Evolutionary conservation across 1,284 basidiomycete genomes (phyloP).

Genomic region (Heterobasidion occidentale): DNA sequence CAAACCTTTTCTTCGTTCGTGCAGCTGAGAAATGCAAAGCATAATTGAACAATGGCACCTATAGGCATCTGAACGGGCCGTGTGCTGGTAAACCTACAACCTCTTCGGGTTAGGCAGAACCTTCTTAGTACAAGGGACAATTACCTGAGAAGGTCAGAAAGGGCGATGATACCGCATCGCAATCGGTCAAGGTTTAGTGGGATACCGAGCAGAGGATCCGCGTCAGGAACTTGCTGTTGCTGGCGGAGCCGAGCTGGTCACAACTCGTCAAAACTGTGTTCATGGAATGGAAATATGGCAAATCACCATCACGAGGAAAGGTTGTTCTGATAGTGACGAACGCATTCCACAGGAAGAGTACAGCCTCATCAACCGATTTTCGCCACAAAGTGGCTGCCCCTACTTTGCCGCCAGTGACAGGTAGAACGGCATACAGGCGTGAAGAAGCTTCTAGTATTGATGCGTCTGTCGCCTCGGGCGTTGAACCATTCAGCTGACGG

Average conservation of each 20-base stretch:
- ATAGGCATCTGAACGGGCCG: constrained; percentile 72
- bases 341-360: constrained; percentile 54
- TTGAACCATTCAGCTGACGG: constrained; percentile 46
- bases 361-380: constrained; percentile 60
- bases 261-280: not conserved
- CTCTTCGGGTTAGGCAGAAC: constrained; percentile 4
- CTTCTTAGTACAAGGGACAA: constrained; percentile 19
- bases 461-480: constrained; percentile 31
- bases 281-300: not conserved
- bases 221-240: constrained; percentile 10
- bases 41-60: constrained; percentile 48
- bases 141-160: constrained; percentile 54
- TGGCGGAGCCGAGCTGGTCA: not conserved
- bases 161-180: constrained; percentile 39
- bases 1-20: constrained; percentile 45
- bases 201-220: constrained; percentile 33
- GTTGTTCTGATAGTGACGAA: constrained; percentile 52
- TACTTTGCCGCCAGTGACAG: constrained; percentile 69
- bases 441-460: constrained; percentile 42
- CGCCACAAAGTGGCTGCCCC: constrained; percentile 65
- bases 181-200: constrained; percentile 55
- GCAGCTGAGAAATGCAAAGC: constrained; percentile 46
- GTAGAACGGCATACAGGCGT: constrained; percentile 50
- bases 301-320: constrained; percentile 36
- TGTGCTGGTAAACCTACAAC: constrained; percentile 42